Conservation (phyloP, 2,329 filamentous ascomycete genomes). For the Myriosclerotinia scirpicola region DNA sequence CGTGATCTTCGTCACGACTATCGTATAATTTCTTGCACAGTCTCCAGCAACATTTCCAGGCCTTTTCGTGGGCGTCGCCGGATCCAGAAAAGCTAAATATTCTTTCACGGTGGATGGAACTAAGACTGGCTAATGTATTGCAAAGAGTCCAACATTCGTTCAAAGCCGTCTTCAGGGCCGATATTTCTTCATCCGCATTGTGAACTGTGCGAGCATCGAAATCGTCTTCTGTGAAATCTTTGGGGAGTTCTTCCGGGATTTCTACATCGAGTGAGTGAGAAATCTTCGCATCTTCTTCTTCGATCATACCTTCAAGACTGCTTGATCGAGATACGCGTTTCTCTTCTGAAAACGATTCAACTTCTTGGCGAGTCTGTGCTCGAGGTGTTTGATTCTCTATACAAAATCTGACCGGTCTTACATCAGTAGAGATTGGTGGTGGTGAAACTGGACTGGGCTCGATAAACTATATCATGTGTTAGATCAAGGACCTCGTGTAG, state of each 20-base stretch:
- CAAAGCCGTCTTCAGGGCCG: slow-evolving; percentile 71
- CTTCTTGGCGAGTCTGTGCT: slow-evolving; percentile 78
- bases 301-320: slow-evolving; percentile 70
- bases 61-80: slow-evolving; percentile 77
- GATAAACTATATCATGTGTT: slow-evolving; percentile 28
- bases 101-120: slow-evolving; percentile 77
- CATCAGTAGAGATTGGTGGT: slow-evolving; percentile 73
- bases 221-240: slow-evolving; percentile 49
- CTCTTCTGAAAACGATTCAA: slow-evolving; percentile 56
- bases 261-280: slow-evolving; percentile 38
- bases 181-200: slow-evolving; percentile 59
- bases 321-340: slow-evolving; percentile 54
- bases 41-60: slow-evolving; percentile 93
- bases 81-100: slow-evolving; percentile 74
- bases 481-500: background rate
- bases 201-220: slow-evolving; percentile 47
- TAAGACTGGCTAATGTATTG: slow-evolving; percentile 83
- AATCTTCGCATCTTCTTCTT: slow-evolving; percentile 22
- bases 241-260: slow-evolving; percentile 43
- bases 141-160: slow-evolving; percentile 92
- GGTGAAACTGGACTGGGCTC: slow-evolving; percentile 46
- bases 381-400: slow-evolving; percentile 72
- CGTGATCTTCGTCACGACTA: slow-evolving; percentile 69
- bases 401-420: slow-evolving; percentile 65
- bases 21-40: slow-evolving; percentile 88